These are phyloP conservation scores for Penicillium desertorum DNA, from an alignment of 495 filamentous ascomycete species.

Conservation along the genomic window DNA sequence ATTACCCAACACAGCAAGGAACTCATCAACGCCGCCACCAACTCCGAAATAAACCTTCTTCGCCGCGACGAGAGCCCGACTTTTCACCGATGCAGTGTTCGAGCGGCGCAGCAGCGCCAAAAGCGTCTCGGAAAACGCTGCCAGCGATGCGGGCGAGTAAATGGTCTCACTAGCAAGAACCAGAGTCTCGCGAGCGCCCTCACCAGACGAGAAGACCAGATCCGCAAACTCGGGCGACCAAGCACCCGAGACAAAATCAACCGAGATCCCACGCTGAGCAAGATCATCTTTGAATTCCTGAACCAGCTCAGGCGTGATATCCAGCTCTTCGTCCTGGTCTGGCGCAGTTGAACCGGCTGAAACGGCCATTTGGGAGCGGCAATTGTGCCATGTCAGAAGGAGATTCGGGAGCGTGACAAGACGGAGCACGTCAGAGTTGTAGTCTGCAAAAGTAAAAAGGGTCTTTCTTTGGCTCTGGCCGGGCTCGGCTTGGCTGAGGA, in stretches of 20 bases:
- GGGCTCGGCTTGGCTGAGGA: constrained; percentile 46
- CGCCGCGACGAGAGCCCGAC: constrained; percentile 76
- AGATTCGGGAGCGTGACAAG: constrained; percentile 90
- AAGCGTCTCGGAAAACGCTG: constrained; percentile 71
- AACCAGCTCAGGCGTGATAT: constrained; percentile 65
- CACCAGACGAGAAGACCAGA: constrained; percentile 43
- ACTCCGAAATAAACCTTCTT: constrained; percentile 97
- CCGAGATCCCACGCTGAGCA: constrained; percentile 49
- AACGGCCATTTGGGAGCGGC: constrained; percentile 20
- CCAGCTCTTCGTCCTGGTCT: constrained; percentile 63
- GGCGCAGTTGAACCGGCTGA: constrained; percentile 10
- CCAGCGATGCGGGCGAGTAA: constrained; percentile 76
- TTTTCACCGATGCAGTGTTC: constrained; percentile 37
- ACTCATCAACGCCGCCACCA: constrained; percentile 88
- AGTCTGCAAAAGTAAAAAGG: constrained; percentile 79
- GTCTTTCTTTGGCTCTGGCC: constrained; percentile 31
- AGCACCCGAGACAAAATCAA: constrained; percentile 78
- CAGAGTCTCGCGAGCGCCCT: constrained; percentile 38
- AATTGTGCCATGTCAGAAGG: constrained; percentile 69
- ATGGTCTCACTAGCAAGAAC: constrained; percentile 92
- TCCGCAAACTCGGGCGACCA: constrained; percentile 73
- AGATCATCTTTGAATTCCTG: constrained; percentile 62
- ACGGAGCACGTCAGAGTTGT: constrained; percentile 80
- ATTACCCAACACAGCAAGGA: constrained; percentile 60
- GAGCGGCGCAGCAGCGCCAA: constrained; percentile 60